Base-by-base conservation (phyloP, 1,284 basidiomycete species). In the Bondarzewia mesenterica region DNA sequence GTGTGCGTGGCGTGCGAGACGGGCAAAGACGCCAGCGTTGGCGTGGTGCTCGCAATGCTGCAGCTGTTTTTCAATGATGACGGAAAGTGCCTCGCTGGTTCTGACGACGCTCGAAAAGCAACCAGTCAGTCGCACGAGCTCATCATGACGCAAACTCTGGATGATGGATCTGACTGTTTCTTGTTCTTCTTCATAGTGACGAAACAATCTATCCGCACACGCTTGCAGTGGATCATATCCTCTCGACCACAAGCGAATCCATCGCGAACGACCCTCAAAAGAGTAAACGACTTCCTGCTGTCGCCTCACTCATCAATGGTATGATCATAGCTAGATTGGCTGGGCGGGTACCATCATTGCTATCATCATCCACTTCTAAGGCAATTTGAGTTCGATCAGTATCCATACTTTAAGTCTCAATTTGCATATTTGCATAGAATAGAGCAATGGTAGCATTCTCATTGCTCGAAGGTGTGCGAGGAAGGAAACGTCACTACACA, bases 211-310 rank as follows among this genome's bases (percentile, higher is more conserved):
- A 75, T 90, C 50, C 74, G 75, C 25, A 82, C 70, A 22, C 71
- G 89, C 14, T 67, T 93, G 32, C 82, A 92, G 58, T 93, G 89
- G 90, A 78, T 92, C 45, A 84, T 90, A 49, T 70, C 80, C 4
- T 80, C 79, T 57, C 66, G 76, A n/a, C 80, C 87, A 1, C 63
- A 72, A 44, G 80, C 84, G 1, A 90, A 91, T 57, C 89, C 90
- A 2, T 79, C 84, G 22, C 72, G 89, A 41, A 72, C 75, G 7
- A 89, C 85, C 20, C 69, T 92, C 49, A 88, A 91, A 60, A 71
- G 83, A 7, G 78, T 91, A 39, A 90, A 92, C 57, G 85, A 89
- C 56, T 87, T 77, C 54, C 65, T 91, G 22, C 69, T 90, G 49
- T 74, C 76, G 12, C 32, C 32, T n/a, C n/a, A n/a, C n/a, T n/a